Evolutionary conservation across 768 basidiomycete genomes (phyloP).

Genomic region (Mycena chlorophos): DNA sequence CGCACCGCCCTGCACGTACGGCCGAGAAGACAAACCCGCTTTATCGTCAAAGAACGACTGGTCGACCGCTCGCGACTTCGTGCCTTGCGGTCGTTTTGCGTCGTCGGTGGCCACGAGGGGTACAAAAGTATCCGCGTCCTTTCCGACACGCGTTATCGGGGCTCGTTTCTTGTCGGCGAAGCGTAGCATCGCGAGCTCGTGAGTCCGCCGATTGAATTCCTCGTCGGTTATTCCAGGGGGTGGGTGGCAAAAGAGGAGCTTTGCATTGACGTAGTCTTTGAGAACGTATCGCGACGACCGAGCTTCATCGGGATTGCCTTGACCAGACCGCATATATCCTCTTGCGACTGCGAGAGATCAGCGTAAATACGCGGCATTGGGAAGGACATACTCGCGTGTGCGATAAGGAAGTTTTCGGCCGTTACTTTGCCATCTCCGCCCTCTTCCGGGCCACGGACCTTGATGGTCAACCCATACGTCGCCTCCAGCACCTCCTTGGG

Average conservation of each 20-base stretch:
- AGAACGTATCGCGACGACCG: constrained; percentile 88
- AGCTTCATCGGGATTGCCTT: constrained; percentile 97
- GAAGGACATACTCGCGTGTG: constrained; percentile 84
- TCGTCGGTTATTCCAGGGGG: constrained; percentile 71
- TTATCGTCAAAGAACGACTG: constrained; percentile 75
- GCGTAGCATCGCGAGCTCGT: constrained; percentile 57
- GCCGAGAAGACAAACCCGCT: constrained; percentile 50
- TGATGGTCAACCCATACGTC: constrained; percentile 83
- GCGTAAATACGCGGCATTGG: constrained; percentile 2
- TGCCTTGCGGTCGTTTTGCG: constrained; percentile 25
- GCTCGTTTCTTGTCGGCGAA: constrained; percentile 83
- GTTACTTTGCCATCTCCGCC: constrained; percentile 77
- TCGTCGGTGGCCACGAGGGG: constrained; percentile 32
- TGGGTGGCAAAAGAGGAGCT: constrained; percentile 86
- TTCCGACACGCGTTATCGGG: constrained; percentile 81
- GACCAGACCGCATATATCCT: constrained; percentile 89
- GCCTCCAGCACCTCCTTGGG: constrained; percentile 85
- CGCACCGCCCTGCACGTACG: constrained; percentile 58
- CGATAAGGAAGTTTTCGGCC: constrained; percentile 78
- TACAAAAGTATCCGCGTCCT: constrained; percentile 83
- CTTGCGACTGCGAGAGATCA: constrained; percentile 66
- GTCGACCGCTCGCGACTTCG: constrained; percentile 73
- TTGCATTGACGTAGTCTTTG: constrained; percentile 97
- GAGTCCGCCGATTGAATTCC: constrained; percentile 74
- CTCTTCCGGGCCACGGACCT: constrained; percentile 64